These are phyloP conservation scores for Dicorynia guianensis DNA, from an alignment of 306 rosid species.

Conservation along the genomic window DNA sequence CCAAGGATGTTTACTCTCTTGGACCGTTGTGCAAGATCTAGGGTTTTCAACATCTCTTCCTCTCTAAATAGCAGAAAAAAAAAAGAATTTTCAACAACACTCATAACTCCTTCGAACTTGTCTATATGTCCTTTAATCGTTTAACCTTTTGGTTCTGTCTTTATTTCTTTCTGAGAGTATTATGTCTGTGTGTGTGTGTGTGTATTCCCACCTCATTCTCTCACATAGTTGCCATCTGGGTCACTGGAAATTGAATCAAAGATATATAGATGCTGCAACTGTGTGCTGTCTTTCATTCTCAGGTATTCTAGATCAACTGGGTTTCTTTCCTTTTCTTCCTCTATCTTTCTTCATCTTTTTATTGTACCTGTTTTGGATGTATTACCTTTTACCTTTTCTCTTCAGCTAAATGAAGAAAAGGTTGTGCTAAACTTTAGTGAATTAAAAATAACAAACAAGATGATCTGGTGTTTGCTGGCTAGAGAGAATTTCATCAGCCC, in stretches of 20 bases:
- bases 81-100: too few relatives aligned
- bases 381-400: not conserved
- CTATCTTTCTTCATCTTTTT: not conserved
- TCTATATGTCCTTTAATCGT: constrained; percentile 44
- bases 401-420: not conserved
- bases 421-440: not conserved
- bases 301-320: constrained; percentile 16
- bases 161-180: constrained; percentile 27
- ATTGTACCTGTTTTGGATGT: not conserved
- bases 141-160: constrained; percentile 53
- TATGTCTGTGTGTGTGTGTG: not conserved
- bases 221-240: not conserved
- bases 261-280: not conserved
- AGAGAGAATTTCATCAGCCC: constrained; percentile 12
- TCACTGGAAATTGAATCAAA: not conserved
- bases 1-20: constrained; percentile 41
- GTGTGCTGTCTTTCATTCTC: constrained; percentile 20
- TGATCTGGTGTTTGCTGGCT: not conserved
- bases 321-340: constrained; percentile 24
- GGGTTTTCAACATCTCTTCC: constrained; percentile 32
- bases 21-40: constrained; percentile 69
- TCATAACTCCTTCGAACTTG: constrained; percentile 22
- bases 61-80: not conserved
- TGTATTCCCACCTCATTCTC: too few relatives aligned
- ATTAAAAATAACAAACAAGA: constrained; percentile 4